Base-by-base conservation (phyloP, 805 yeast genomes). In the Cyberlindnera subsufficiens region DNA sequence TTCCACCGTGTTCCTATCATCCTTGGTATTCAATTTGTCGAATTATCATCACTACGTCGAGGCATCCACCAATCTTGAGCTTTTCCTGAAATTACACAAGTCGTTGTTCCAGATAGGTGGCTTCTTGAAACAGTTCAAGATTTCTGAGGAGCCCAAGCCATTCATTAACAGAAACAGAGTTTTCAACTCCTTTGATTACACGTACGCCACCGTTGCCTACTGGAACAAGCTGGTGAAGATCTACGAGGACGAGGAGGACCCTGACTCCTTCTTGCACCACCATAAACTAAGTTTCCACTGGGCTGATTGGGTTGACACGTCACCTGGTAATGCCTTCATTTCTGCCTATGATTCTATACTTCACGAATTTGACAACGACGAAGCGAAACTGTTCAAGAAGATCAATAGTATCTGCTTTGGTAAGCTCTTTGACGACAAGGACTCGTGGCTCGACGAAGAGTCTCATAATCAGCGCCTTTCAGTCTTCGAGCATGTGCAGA, bases 231-330 rank as follows among this genome's bases (percentile, higher is more conserved):
- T 22, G 27, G 27, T 9, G 13, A 22, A 22, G 27, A 22, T 50
- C 14, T 51, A 47, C 32, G n/a, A 30, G 16, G 25, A 30, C 5
- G 49, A 56, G 32, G 17, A 27, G 1, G 39, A 50, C 25, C 60
- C 59, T 15, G 52, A 52, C 14, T 18, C 18, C 1, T 51, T 42
- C 25, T 16, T 55, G 11, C 6, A 20, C 11, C 6, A 36, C 3
- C 37, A 56, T 36, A 42, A 42, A 20, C 32, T 53, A 8, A 43
- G 45, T 10, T 52, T 54, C 45, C 59, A 64, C 51, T 65, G 67
- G 70, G 60, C 58, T 37, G 66, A 58, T 38, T 60, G 65, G 64
- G 51, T 51, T 14, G 63, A 60, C 38, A 37, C 54, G 3, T 43
- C 53, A 4, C 54, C 55, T 4, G 60, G 61, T 4, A 50, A 52